Evolutionary conservation across 2,329 filamentous ascomycete genomes (phyloP).

Genomic region (Lachnellula hyalina): DNA sequence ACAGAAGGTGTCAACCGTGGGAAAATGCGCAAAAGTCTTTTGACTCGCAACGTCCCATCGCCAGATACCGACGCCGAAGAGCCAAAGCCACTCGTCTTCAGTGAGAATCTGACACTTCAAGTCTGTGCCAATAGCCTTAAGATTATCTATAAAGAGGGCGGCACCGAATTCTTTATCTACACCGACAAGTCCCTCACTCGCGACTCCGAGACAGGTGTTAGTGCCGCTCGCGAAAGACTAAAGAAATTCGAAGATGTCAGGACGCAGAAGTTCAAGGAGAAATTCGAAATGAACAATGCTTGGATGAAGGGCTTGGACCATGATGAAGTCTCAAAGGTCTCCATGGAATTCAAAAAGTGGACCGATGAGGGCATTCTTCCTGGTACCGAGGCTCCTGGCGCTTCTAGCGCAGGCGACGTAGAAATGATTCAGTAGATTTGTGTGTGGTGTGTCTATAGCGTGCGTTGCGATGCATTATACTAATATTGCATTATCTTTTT

Average conservation of each 20-base stretch:
- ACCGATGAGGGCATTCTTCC: conserved; percentile 32
- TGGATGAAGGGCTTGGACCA: conserved; percentile 46
- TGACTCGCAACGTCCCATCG: conserved; percentile 64
- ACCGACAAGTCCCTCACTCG: conserved; percentile 33
- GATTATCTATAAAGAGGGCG: conserved; percentile 68
- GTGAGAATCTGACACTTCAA: conserved; percentile 64
- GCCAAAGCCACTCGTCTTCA: conserved; percentile 49
- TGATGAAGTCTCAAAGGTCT: conserved; percentile 43
- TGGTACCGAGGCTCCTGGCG: conserved; percentile 4
- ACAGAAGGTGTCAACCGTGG: conserved; percentile 71
- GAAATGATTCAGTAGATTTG: conserved; percentile 5
- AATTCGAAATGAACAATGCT: conserved; percentile 46
- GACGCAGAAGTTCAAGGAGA: conserved; percentile 43
- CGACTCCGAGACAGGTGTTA: conserved; percentile 30
- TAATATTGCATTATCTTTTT: background rate
- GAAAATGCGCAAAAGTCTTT: conserved; percentile 61
- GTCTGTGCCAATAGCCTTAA: conserved; percentile 76
- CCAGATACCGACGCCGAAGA: conserved; percentile 59
- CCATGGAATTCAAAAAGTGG: conserved; percentile 43
- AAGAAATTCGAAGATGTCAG: conserved; percentile 33
- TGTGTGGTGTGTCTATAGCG: background rate
- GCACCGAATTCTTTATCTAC: conserved; percentile 67
- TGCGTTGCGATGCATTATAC: background rate
- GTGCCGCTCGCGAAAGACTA: conserved; percentile 28
- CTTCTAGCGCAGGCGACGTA: conserved; percentile 2